Conservation (phyloP, 495 filamentous ascomycete genomes). For the Geopyxis carbonaria region DNA sequence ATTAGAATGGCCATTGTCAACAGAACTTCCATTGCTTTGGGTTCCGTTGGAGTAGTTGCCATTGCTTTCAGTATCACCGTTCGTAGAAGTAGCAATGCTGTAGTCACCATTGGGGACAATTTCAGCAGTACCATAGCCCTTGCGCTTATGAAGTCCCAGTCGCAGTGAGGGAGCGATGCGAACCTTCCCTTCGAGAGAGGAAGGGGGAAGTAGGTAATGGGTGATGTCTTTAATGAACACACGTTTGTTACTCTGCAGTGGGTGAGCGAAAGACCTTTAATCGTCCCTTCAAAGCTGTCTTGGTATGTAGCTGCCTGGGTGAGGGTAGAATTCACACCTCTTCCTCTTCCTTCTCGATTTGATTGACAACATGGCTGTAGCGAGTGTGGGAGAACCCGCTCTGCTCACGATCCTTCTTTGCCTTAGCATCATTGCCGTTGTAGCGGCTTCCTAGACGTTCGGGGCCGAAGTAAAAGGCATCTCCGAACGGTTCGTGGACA, state of each 20-base stretch:
- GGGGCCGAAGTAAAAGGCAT: constrained; percentile 77
- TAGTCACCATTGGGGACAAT: too few species aligned
- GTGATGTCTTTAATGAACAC: constrained; percentile 96
- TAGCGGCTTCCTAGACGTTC: constrained; percentile 67
- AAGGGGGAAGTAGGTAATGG: constrained; percentile 68
- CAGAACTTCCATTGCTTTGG: too few species aligned
- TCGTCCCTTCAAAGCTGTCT: constrained; percentile 21
- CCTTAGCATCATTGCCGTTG: constrained; percentile 41
- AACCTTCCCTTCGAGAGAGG: constrained; percentile 36
- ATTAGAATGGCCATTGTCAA: too few species aligned
- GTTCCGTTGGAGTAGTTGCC: too few species aligned
- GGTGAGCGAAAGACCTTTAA: constrained; percentile 27
- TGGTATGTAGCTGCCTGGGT: constrained; percentile 7
- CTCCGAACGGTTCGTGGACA: constrained; percentile 89
- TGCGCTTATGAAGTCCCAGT: constrained; percentile 4
- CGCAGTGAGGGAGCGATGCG: constrained; percentile 59
- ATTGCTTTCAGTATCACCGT: too few species aligned
- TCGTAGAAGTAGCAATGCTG: too few species aligned
- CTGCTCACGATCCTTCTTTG: constrained; percentile 36
- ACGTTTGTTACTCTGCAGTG: constrained; percentile 45
- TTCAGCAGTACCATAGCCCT: too few species aligned
- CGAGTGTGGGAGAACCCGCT: constrained; percentile 65
- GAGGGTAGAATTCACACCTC: constrained; percentile 6
- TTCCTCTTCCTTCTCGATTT: constrained; percentile 45
- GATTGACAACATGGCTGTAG: constrained; percentile 56